These are phyloP conservation scores for Fonsecaea nubica DNA, from an alignment of 2,329 filamentous ascomycete species.

Conservation along the genomic window DNA sequence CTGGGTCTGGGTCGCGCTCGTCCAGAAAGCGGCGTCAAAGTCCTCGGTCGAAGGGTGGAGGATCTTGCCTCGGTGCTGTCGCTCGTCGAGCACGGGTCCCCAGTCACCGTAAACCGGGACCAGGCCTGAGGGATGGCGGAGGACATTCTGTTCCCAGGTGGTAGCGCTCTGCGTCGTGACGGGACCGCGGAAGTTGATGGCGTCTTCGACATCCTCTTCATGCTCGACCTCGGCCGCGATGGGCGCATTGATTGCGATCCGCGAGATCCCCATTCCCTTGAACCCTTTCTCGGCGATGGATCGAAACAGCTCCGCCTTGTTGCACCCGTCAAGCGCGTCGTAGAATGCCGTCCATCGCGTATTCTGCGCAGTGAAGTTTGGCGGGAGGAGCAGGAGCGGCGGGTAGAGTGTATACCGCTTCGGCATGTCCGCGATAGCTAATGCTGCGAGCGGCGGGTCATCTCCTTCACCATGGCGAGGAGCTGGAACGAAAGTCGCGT, in stretches of 20 bases:
- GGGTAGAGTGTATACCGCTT: constrained; percentile 63
- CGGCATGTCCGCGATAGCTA: constrained; percentile 40
- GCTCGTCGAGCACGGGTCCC: constrained; percentile 55
- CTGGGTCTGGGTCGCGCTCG: constrained; percentile 75
- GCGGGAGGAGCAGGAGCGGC: constrained; percentile 63
- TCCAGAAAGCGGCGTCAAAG: constrained; percentile 77
- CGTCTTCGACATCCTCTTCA: not conserved
- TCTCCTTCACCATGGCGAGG: constrained; percentile 1
- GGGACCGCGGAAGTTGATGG: not conserved
- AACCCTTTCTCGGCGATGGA: constrained; percentile 51
- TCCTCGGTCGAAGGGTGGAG: constrained; percentile 55
- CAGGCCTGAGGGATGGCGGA: constrained; percentile 75
- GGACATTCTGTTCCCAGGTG: constrained; percentile 65
- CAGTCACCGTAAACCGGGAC: constrained; percentile 76
- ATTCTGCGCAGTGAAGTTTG: constrained; percentile 51
- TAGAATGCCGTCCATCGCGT: constrained; percentile 44
- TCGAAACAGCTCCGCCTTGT: constrained; percentile 50
- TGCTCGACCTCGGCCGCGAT: constrained; percentile 49
- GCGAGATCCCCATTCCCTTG: constrained; percentile 51
- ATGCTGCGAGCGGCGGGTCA: not conserved
- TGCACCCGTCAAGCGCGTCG: constrained; percentile 39
- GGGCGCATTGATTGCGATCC: constrained; percentile 65
- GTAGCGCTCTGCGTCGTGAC: not conserved
- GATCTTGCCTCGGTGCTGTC: constrained; percentile 30
- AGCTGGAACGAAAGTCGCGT: not conserved